Percentiles rank a stretch among this genome's conserved stretches.
These are phyloP conservation scores for Phytophthora palmivora DNA, from an alignment of 352 stramenopile genomes.

Conservation along the genomic window DNA sequence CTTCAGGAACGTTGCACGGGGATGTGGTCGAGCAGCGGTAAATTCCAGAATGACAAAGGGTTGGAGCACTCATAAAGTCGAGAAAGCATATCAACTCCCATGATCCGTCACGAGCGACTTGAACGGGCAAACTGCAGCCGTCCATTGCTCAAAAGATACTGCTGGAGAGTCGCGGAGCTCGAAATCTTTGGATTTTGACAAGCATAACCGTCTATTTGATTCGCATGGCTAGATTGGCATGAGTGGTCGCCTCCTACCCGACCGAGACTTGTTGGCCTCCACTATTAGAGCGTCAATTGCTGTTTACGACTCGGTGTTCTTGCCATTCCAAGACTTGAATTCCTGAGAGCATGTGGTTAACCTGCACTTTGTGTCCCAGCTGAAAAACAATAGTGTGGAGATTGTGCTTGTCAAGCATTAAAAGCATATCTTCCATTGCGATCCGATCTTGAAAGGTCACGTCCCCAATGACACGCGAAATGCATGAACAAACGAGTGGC, in stretches of 20 bases:
- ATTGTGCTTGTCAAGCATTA: neutral
- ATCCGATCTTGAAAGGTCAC: neutral
- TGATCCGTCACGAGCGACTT: slow-evolving; percentile 5
- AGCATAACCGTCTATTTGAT: slow-evolving; percentile 23
- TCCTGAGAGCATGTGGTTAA: too few relatives aligned
- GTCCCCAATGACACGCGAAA: neutral
- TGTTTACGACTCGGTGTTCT: neutral
- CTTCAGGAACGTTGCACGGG: neutral
- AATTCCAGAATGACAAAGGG: slow-evolving; percentile 32
- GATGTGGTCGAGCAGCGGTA: slow-evolving; percentile 20
- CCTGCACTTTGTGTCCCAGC: too few relatives aligned
- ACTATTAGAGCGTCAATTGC: neutral
- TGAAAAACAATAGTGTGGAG: too few relatives aligned
- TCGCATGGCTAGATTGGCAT: slow-evolving; percentile 15
- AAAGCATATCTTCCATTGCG: neutral
- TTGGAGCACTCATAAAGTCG: neutral
- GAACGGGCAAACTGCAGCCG: slow-evolving; percentile 1
- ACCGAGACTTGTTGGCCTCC: neutral
- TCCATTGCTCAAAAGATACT: slow-evolving; percentile 20
- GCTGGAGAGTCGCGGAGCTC: slow-evolving; percentile 23
- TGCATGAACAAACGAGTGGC: neutral
- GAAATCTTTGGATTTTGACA: slow-evolving; percentile 33
- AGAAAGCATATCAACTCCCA: neutral
- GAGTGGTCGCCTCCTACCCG: slow-evolving; percentile 5
- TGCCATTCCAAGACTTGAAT: too few relatives aligned